Evolutionary conservation across 2,329 filamentous ascomycete species (phyloP), one percentile per base, ranked within the genome.

Genomic region (Calonectria hongkongensis): DNA sequence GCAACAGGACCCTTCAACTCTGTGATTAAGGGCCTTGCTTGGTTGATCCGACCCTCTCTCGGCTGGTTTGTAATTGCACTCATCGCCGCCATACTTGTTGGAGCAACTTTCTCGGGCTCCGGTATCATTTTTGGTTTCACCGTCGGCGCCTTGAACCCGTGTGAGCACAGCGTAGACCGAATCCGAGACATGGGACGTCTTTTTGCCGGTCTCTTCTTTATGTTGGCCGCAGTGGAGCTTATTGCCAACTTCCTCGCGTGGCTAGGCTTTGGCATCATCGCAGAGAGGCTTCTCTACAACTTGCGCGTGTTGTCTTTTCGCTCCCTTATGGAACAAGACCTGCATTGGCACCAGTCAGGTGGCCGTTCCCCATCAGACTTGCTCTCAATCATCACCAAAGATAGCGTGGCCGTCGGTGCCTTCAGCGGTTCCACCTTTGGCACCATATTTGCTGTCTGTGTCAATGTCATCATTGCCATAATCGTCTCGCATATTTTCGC

Each of bases 401-500:
- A 95, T 76, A 89, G 90, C 0, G 91, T 90, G 47, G 88, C 92
- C 0, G 83, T 95, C 28, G 91, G 90, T 41, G 92, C 91, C 1
- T 87, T 95, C 72, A 93, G 90, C 70, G 93, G 93, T 18, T 92
- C 91, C 5, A 92, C 94, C 25, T 87, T 94, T 69, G 92, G 93
- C 9, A 93, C 91, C 0, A 83, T 94, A 25, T 90, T 94, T 66
- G 91, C 92, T 0, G 92, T 94, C 30, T 76, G 88, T 2, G 88
- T 94, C 74, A 94, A 93, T 79, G 89, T 94, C 27, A 75, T 94
- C 25, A 90, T 89, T 0, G 92, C 91, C 2, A 91, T 94, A 62
- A 89, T 93, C 36, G 80, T 95, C 15, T 91, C 93, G 0, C 92
- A 94, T 73, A 90, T 94, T 60, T 87, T 95, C 67, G 92, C 92